These are phyloP conservation scores for Melampsora larici-populina DNA, from an alignment of 1,284 basidiomycete species.

Conservation along the genomic window DNA sequence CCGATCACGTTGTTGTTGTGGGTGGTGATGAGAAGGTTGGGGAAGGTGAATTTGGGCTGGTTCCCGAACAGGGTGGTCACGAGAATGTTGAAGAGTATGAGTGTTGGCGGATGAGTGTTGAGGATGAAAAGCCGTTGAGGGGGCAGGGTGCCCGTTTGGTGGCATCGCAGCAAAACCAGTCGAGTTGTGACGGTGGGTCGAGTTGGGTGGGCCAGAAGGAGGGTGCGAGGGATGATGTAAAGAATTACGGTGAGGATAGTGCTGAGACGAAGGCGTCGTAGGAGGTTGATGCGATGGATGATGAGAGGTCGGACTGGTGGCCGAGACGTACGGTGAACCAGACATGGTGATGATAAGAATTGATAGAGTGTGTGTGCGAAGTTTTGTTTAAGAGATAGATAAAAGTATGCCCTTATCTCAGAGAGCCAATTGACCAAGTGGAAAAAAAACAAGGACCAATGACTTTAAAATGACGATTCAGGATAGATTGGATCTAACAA, in stretches of 20 bases:
- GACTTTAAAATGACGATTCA: slow-evolving; percentile 20
- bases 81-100: neutral
- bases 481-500: neutral
- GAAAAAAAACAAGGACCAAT: slow-evolving; percentile 15
- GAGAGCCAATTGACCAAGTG: neutral
- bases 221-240: slow-evolving; percentile 15
- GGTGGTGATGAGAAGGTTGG: slow-evolving; percentile 19
- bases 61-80: neutral
- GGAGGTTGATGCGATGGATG: slow-evolving; percentile 2
- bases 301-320: slow-evolving; percentile 9
- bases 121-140: slow-evolving; percentile 5
- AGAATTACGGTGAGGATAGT: slow-evolving; percentile 17
- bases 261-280: neutral
- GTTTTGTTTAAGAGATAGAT: too few relatives aligned
- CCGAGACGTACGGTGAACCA: neutral
- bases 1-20: slow-evolving; percentile 10
- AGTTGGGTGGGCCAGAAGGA: neutral
- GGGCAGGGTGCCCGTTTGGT: neutral
- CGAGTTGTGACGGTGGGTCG: neutral
- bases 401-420: too few relatives aligned
- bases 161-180: neutral
- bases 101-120: neutral
- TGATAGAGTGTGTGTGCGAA: neutral
- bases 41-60: slow-evolving; percentile 4
- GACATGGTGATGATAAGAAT: neutral